Base-by-base conservation (phyloP, 331 rosid species). In the Spiraea crenata region DNA sequence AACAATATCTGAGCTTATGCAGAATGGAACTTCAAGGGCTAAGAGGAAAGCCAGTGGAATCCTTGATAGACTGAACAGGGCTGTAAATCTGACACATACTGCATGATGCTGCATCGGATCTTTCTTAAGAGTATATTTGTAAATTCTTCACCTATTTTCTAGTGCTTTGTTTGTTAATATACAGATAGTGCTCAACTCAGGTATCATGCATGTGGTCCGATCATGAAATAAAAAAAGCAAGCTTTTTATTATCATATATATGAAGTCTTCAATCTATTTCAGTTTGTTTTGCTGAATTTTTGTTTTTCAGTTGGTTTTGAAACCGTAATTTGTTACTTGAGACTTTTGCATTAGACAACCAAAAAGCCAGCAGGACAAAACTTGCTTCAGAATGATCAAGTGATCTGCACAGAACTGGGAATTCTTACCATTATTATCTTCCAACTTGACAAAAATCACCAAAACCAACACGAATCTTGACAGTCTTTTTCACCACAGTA, bases 1-100 rank as follows among this genome's bases (percentile, higher is more conserved):
- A 79, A 88, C 93, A 38, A 81, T 93, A 58, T 85, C 98, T 9
- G 90, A 87, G 70, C 86, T 93, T 57, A 84, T 92, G 65, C 67
- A 75, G 76, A 90, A 72, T 81, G 98, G 98, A 78, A 93, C 96
- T 61, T 85, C 98, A 68, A 90, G 98, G 80, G 97, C 98, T 9
- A 88, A 88, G 80, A 88, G 96, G 40, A 90, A 93, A 75, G 98
- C 98, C 57, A 82, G 75, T 74, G 92, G 93, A 74, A 87, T 93
- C 73, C 92, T 93, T 17, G 98, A 88, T 75, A 87, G 97, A 80
- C 72, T 93, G 73, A 85, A 90, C 87, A 82, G 89, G 79, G 83
- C 70, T 75, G 89, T 93, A 65, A 81, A 93, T 83, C 83, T 87
- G 72, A 87, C 96, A 42, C 96, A 90, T 79, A 90, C 97, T 54